Evolutionary conservation across 768 basidiomycete species (phyloP).

Genomic region (Ramaria rubella): DNA sequence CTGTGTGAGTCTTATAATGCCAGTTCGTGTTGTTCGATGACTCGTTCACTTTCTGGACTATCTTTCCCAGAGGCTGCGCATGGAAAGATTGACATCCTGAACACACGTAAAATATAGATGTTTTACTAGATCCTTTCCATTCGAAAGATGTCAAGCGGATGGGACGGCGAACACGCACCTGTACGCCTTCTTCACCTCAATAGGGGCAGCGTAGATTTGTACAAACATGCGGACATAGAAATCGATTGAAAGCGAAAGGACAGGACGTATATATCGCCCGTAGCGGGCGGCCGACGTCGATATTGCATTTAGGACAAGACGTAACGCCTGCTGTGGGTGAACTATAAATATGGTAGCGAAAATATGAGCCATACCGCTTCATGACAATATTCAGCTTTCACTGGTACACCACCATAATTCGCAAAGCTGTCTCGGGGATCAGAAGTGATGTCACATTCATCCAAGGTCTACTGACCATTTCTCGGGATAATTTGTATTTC

Average conservation of each 20-base stretch:
- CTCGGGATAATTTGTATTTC: conserved; percentile 90
- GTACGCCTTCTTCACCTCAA: conserved; percentile 77
- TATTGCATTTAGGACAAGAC: conserved; percentile 81
- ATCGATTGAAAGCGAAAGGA: conserved; percentile 89
- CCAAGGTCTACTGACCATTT: conserved; percentile 80
- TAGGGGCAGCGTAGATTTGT: conserved; percentile 61
- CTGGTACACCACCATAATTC: conserved; percentile 88
- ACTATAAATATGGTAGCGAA: conserved; percentile 3
- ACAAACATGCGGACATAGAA: conserved; percentile 95
- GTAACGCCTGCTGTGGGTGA: conserved; percentile 57
- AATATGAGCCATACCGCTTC: conserved; percentile 59
- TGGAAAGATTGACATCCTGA: conserved; percentile 74
- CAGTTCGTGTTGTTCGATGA: conserved; percentile 51
- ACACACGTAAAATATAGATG: conserved; percentile 80
- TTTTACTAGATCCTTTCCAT: conserved; percentile 52
- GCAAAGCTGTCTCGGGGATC: conserved; percentile 56
- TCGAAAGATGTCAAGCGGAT: neutral
- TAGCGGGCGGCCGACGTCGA: conserved; percentile 87
- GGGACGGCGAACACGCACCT: conserved; percentile 44
- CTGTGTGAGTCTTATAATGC: conserved; percentile 64
- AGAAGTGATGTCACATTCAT: neutral
- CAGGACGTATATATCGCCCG: conserved; percentile 84
- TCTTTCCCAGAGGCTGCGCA: conserved; percentile 78
- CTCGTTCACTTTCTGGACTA: conserved; percentile 54
- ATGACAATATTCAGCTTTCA: conserved; percentile 92